Evolutionary conservation across 129 eudicot species (phyloP).

Genomic region (Flaveria trinervia): DNA sequence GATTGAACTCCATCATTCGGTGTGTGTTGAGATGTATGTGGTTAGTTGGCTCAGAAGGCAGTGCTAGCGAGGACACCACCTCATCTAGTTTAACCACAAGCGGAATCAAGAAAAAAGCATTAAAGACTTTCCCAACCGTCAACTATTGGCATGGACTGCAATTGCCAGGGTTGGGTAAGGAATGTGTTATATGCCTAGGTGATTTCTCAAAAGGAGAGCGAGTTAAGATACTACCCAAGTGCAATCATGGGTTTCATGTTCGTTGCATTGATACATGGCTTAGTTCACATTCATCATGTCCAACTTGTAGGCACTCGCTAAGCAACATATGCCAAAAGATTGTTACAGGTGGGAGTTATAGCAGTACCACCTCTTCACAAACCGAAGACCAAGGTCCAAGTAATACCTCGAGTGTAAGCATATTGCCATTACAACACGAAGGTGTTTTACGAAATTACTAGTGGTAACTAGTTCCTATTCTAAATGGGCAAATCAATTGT

Average conservation of each 20-base stretch:
- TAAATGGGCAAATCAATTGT: conserved; percentile 7
- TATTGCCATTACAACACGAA: conserved; percentile 70
- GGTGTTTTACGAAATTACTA: conserved; percentile 45
- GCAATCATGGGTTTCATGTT: conserved; percentile 82
- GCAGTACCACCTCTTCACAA: conserved; percentile 14
- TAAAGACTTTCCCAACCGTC: conserved; percentile 60
- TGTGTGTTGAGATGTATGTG: conserved; percentile 70
- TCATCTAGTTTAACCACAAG: conserved; percentile 48
- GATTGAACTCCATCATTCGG: conserved; percentile 69
- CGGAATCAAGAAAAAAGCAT: conserved; percentile 71
- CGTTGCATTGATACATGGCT: conserved; percentile 89
- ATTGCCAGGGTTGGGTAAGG: conserved; percentile 62
- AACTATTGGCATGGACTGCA: conserved; percentile 52
- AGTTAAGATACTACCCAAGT: conserved; percentile 71
- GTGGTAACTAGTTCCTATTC: conserved; percentile 20
- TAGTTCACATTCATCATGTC: conserved; percentile 81
- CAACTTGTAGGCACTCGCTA: conserved; percentile 82
- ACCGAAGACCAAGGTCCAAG: conserved; percentile 30
- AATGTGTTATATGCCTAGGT: conserved; percentile 76
- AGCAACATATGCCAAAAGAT: conserved; percentile 74
- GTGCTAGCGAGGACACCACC: conserved; percentile 3
- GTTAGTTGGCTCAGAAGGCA: conserved; percentile 33
- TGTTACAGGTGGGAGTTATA: conserved; percentile 29
- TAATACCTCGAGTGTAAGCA: conserved; percentile 8
- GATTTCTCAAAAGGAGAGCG: conserved; percentile 64